phyloP scores from a whole-genome alignment of 2,329 filamentous ascomycete genomes.

The Calcarisporium arbuscula region DNA sequence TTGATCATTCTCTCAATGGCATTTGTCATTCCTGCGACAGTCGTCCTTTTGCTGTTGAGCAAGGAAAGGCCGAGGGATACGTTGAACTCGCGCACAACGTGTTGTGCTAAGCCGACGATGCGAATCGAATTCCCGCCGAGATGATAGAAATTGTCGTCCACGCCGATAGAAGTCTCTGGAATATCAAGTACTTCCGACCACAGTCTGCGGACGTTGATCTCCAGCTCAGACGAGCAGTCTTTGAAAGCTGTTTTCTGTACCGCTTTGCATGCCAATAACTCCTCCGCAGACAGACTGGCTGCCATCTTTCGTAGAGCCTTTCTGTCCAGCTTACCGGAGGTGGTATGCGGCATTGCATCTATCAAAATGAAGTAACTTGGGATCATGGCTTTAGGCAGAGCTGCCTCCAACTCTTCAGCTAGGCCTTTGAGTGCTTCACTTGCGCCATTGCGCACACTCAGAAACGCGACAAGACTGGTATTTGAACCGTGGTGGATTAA shows the following conservation, averaged over 20 bases:
- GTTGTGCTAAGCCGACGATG: constrained; percentile 12
- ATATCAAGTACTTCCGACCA: constrained; percentile 7
- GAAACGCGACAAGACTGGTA: too few species aligned
- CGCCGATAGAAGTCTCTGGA: constrained; percentile 8
- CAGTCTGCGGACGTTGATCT: constrained; percentile 3
- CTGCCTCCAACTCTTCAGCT: neutral
- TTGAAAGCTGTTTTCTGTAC: constrained; percentile 4
- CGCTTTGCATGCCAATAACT: constrained; percentile 2
- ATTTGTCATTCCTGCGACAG: constrained; percentile 11
- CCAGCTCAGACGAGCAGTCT: constrained; percentile 3
- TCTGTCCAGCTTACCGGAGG: constrained; percentile 5
- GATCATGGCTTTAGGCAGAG: constrained; percentile 6
- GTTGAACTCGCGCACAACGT: constrained; percentile 8
- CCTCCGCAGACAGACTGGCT: neutral
- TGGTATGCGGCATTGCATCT: constrained; percentile 5
- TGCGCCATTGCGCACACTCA: too few species aligned
- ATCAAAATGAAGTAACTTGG: constrained; percentile 5
- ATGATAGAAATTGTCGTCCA: constrained; percentile 14
- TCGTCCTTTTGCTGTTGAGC: constrained; percentile 14
- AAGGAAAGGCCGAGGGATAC: constrained; percentile 12
- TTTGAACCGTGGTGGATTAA: neutral
- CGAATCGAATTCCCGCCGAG: constrained; percentile 16
- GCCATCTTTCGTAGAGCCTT: constrained; percentile 2
- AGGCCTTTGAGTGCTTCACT: neutral
- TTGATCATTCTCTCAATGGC: constrained; percentile 12